phyloP scores from a whole-genome alignment of 495 filamentous ascomycete genomes.

The Aspergillus conjunctus region DNA sequence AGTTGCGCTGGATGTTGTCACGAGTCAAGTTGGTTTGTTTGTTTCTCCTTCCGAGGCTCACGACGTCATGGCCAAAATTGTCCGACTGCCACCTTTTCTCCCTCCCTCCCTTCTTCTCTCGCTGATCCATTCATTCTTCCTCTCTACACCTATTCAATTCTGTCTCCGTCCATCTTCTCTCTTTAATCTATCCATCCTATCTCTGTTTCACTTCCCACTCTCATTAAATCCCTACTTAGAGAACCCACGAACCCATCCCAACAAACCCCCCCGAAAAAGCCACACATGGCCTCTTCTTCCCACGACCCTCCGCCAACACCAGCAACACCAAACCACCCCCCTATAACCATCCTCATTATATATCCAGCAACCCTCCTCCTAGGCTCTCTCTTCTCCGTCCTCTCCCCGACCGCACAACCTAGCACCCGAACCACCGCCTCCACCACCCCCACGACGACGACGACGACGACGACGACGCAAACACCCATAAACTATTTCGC shows the following conservation, averaged over 20 bases:
- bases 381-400: constrained; percentile 75
- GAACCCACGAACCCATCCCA: not conserved
- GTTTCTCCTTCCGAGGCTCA: not conserved
- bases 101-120: not conserved
- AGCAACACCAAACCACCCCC: constrained; percentile 16
- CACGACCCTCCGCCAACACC: constrained; percentile 10
- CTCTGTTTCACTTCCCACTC: too few relatives aligned
- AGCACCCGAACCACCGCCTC: constrained; percentile 16
- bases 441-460: constrained; percentile 28
- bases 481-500: constrained; percentile 79
- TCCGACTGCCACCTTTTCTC: not conserved
- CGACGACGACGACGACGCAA: constrained; percentile 23
- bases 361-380: constrained; percentile 78
- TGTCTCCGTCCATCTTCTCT: not conserved
- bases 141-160: not conserved
- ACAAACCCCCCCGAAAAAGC: not conserved
- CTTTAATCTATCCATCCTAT: not conserved
- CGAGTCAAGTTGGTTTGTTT: not conserved
- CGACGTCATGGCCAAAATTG: constrained; percentile 2
- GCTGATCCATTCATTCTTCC: not conserved
- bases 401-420: constrained; percentile 67
- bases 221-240: not conserved
- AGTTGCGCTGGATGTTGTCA: not conserved
- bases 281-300: constrained; percentile 23
- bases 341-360: constrained; percentile 51